These are phyloP conservation scores for Apiotrichum veenhuisii DNA, from an alignment of 1,284 basidiomycete genomes.

Conservation along the genomic window DNA sequence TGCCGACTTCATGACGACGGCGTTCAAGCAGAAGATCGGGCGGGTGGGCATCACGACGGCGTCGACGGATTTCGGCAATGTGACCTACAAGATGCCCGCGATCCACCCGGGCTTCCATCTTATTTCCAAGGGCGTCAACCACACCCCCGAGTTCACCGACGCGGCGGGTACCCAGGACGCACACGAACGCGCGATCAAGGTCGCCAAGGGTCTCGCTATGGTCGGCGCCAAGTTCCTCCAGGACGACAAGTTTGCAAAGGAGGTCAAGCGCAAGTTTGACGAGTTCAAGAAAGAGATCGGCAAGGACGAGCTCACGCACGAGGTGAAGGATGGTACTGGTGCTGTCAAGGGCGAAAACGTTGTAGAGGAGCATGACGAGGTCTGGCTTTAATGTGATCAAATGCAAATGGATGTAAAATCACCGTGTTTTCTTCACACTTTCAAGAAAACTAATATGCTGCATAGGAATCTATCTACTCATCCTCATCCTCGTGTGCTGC, in stretches of 20 bases:
- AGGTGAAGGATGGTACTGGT: neutral
- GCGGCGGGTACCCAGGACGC: constrained; percentile 29
- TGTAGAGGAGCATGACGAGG: neutral
- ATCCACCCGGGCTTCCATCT: constrained; percentile 23
- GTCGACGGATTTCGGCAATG: constrained; percentile 32
- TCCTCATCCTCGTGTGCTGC: neutral
- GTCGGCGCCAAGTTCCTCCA: constrained; percentile 39
- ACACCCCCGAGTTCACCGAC: constrained; percentile 29
- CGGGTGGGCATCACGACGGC: constrained; percentile 27
- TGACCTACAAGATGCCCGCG: constrained; percentile 24
- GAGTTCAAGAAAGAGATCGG: constrained; percentile 21
- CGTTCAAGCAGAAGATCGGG: constrained; percentile 23
- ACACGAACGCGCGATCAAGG: constrained; percentile 38
- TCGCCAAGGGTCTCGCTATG: constrained; percentile 45
- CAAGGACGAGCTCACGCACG: neutral
- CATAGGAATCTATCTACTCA: neutral
- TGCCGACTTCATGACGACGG: constrained; percentile 25
- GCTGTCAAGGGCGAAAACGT: neutral
- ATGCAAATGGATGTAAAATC: neutral
- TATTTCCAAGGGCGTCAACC: constrained; percentile 21
- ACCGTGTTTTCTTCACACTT: neutral
- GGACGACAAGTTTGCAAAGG: constrained; percentile 40
- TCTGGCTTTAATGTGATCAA: neutral
- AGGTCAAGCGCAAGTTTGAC: constrained; percentile 28
- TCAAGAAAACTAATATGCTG: neutral